Evolutionary conservation across 192 early-diverging fungal species (phyloP).

Genomic region (Coemansia sp.): DNA sequence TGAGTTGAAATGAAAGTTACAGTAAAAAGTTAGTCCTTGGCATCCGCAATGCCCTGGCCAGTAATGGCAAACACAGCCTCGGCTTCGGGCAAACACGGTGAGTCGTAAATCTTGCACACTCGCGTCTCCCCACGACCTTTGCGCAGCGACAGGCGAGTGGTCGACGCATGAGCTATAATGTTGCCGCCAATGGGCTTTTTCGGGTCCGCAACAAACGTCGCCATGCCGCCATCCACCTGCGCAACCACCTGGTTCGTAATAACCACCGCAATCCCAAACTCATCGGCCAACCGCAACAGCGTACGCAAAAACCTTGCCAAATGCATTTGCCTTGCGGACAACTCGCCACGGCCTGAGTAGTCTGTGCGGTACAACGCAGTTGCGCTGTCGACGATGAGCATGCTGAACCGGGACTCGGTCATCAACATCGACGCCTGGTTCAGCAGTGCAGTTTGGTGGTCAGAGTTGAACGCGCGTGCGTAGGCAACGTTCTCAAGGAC

Average conservation of each 20-base stretch:
- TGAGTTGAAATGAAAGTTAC: not conserved
- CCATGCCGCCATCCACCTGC: slow-evolving; percentile 82
- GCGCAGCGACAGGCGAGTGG: slow-evolving; percentile 87
- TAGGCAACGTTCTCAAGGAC: slow-evolving; percentile 92
- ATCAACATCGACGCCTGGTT: slow-evolving; percentile 88
- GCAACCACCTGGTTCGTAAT: slow-evolving; percentile 99
- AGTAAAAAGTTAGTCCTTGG: slow-evolving; percentile 63
- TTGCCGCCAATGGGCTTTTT: slow-evolving; percentile 98
- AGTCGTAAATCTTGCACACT: slow-evolving; percentile 97
- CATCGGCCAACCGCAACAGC: slow-evolving; percentile 86
- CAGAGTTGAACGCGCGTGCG: slow-evolving; percentile 93
- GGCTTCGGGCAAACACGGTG: slow-evolving; percentile 87
- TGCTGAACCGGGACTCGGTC: slow-evolving; percentile 78
- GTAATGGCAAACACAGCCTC: slow-evolving; percentile 93
- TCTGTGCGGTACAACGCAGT: slow-evolving; percentile 96
- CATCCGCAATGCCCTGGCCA: slow-evolving; percentile 84
- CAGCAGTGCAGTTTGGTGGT: slow-evolving; percentile 88
- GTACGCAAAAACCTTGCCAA: slow-evolving; percentile 85
- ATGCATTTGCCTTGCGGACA: slow-evolving; percentile 93
- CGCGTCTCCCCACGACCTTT: slow-evolving; percentile 91
- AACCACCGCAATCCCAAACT: slow-evolving; percentile 97
- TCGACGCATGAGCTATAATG: slow-evolving; percentile 97
- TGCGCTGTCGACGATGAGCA: slow-evolving; percentile 90
- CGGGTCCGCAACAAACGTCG: slow-evolving; percentile 86
- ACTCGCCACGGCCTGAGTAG: slow-evolving; percentile 91